phyloP scores from a whole-genome alignment of 768 basidiomycete species.

The Rhodosporidiobolus sp. region DNA sequence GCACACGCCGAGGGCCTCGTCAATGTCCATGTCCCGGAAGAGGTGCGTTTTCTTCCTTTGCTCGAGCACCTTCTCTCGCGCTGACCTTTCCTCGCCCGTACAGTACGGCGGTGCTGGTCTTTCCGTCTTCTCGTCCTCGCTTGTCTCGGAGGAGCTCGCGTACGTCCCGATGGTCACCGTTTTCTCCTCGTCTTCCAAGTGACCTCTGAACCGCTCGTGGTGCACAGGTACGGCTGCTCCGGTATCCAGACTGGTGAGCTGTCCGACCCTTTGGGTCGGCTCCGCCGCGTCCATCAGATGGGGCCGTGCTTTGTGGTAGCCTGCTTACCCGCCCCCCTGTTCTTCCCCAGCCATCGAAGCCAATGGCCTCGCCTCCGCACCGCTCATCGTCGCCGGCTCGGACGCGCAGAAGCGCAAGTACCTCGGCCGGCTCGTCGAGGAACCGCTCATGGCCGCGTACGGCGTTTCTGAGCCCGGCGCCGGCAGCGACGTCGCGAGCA shows the following conservation, averaged over 20 bases:
- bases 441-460: slow-evolving; percentile 51
- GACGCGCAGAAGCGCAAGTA: slow-evolving; percentile 51
- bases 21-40: slow-evolving; percentile 51
- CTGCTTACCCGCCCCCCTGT: too few relatives aligned
- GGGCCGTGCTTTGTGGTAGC: too few relatives aligned
- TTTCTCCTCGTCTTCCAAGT: too few relatives aligned
- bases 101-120: slow-evolving; percentile 50
- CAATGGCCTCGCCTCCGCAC: slow-evolving; percentile 50
- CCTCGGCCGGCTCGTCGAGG: slow-evolving; percentile 51
- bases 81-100: not conserved
- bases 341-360: slow-evolving; percentile 49
- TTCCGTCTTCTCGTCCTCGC: slow-evolving; percentile 47
- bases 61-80: not conserved
- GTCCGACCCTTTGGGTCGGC: not conserved
- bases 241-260: slow-evolving; percentile 35
- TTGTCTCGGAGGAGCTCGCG: slow-evolving; percentile 48
- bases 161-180: too few relatives aligned
- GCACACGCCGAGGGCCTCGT: slow-evolving; percentile 50
- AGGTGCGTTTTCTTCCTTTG: slow-evolving; percentile 39
- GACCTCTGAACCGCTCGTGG: too few relatives aligned
- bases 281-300: too few relatives aligned
- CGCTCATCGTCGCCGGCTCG: slow-evolving; percentile 48
- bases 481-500: slow-evolving; percentile 52
- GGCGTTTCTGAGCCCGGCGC: slow-evolving; percentile 49
- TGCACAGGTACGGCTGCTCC: slow-evolving; percentile 21